Percentiles rank a stretch among this genome's conserved stretches.
phyloP scores from a whole-genome alignment of 768 basidiomycete species.

The Neoboletus brunneissimus region DNA sequence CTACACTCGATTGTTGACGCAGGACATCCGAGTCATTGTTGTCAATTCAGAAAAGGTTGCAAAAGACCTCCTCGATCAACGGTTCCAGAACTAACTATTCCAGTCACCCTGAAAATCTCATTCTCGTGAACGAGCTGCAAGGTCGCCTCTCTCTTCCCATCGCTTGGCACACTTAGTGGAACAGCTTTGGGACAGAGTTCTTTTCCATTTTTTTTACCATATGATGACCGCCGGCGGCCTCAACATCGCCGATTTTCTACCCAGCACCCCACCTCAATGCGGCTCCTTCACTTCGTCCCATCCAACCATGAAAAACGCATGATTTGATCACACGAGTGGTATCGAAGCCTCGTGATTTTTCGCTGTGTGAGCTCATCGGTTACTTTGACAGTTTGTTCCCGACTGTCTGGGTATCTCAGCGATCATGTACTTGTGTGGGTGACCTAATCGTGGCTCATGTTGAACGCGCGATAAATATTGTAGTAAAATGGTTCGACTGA shows the following conservation, averaged over 20 bases:
- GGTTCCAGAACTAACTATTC: conserved; percentile 26
- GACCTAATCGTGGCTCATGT: conserved; percentile 22
- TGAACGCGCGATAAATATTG: conserved; percentile 7
- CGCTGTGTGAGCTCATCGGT: background rate
- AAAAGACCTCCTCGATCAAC: conserved; percentile 21
- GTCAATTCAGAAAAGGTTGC: conserved; percentile 28
- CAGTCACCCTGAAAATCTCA: conserved; percentile 19
- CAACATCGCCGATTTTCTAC: no score
- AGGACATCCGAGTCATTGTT: conserved; percentile 25
- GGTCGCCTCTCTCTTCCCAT: background rate
- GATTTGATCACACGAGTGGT: conserved; percentile 30
- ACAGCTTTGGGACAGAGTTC: conserved; percentile 26
- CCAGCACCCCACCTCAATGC: conserved; percentile 28
- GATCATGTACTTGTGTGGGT: conserved; percentile 22
- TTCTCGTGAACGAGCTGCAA: conserved; percentile 21
- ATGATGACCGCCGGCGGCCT: no score
- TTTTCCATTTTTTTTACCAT: no score
- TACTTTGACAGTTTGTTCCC: background rate
- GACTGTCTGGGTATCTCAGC: conserved; percentile 20
- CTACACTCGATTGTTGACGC: conserved; percentile 23
- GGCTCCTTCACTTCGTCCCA: conserved; percentile 27
- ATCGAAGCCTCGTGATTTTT: conserved; percentile 20
- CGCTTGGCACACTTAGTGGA: background rate
- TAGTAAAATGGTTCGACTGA: no score
- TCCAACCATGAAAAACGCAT: conserved; percentile 34